A percentile compares a stretch with the other conserved stretches of the same genome.
These are phyloP conservation scores for Aspergillus transmontanensis DNA, from an alignment of 2,329 filamentous ascomycete species.

Conservation along the genomic window DNA sequence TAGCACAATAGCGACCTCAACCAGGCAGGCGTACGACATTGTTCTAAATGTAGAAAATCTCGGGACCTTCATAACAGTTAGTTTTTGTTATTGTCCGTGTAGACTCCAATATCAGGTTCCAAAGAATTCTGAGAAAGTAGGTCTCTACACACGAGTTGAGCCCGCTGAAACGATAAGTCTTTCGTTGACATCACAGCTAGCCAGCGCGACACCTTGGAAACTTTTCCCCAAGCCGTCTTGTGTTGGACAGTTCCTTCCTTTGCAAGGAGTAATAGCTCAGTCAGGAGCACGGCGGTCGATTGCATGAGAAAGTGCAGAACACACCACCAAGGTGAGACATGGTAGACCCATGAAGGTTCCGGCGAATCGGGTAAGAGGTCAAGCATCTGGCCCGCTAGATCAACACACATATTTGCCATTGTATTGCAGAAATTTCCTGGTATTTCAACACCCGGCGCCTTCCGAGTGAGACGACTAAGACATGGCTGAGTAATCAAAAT, in stretches of 20 bases:
- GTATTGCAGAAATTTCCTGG: conserved; percentile 34
- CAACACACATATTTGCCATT: conserved; percentile 40
- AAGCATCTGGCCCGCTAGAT: conserved; percentile 38
- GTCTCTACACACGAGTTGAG: conserved; percentile 35
- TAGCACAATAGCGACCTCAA: not conserved
- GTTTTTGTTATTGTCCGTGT: not conserved
- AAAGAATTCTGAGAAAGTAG: conserved; percentile 26
- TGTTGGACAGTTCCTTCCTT: conserved; percentile 34
- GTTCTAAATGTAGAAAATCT: not conserved
- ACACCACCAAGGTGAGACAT: conserved; percentile 43
- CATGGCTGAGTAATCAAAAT: conserved; percentile 48
- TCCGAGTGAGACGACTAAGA: conserved; percentile 40
- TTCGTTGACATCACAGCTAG: conserved; percentile 38
- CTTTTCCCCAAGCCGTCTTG: conserved; percentile 26
- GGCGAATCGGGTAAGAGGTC: conserved; percentile 39
- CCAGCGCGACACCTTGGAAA: conserved; percentile 41
- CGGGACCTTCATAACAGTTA: conserved; percentile 2
- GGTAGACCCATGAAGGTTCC: conserved; percentile 33
- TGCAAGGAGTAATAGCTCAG: conserved; percentile 37
- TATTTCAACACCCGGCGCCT: conserved; percentile 27
- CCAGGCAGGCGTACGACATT: not conserved
- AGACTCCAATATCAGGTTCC: conserved; percentile 11
- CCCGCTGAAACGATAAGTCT: conserved; percentile 36
- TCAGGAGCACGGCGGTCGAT: conserved; percentile 39
- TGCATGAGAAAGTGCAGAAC: conserved; percentile 46